Evolutionary conservation across 495 filamentous ascomycete genomes (phyloP), one percentile per base, ranked within the genome.

Genomic region (Entonaema liquescens): DNA sequence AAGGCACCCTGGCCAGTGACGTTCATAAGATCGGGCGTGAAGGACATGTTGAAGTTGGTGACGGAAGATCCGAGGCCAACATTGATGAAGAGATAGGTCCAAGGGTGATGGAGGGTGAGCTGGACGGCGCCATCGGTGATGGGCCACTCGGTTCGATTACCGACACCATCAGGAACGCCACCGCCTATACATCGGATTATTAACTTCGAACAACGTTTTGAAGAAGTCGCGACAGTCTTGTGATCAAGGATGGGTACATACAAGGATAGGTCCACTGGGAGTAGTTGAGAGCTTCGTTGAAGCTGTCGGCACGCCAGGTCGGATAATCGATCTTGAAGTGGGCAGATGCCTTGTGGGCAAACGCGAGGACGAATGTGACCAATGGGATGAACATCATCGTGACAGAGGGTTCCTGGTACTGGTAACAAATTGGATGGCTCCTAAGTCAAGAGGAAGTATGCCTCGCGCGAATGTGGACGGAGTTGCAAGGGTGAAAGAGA

Each of bases 131-230:
- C 89, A 38, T 87, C 87, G 9, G 69, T 76, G 5, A 88, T 69
- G 5, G 88, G 87, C 89, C 89, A 91, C 42, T 83, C 77, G 40
- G 89, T 91, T 40, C 86, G 85, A 77, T 90, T 89, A 52, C 71
- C 76, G 62, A 60, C 75, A 55, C 79, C 77, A 70, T 82, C 79
- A 59, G 84, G 78, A 15, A 90, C 84, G 50, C 83, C 83, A 47
- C 83, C 89, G 76, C 88, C 88, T 89, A 54, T 42, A 15, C 42
- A 36, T 76, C 59, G 59, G 62, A 56, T 62, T 38, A 29, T 65
- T 60, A 62, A 44, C n/a, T 38, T 28, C 52, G n/a, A 19, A 6
- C 25, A 49, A 55, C 29, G 15, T 1, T 36, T 19, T 9, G 8
- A 64, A 26, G 17, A 59, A 13, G 28, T 33, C 25, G 63, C 25